A percentile compares a stretch with the other conserved stretches of the same genome.
phyloP scores from a whole-genome alignment of 768 basidiomycete species.

The Mrakia hoshinonis region DNA sequence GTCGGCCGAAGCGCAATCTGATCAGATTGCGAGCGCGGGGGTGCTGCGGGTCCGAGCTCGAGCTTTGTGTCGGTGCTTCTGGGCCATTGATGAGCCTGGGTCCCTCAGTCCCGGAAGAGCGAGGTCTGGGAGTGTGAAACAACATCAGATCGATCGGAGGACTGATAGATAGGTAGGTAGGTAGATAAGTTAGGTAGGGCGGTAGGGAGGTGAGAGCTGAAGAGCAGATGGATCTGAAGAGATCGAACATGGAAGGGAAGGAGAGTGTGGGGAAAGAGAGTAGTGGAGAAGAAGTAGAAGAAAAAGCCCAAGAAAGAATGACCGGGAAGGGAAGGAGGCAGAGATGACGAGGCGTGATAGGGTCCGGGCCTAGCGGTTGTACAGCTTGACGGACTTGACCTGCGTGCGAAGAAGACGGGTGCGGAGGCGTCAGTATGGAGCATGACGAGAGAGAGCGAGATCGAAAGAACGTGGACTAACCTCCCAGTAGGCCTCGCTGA shows the following conservation, averaged over 20 bases:
- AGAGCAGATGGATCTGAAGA: not conserved
- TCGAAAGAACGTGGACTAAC: slow-evolving; percentile 39
- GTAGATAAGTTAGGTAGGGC: not conserved
- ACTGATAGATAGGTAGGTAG: not conserved
- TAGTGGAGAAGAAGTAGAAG: not conserved
- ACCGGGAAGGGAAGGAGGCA: not conserved
- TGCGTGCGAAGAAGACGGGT: too few species aligned
- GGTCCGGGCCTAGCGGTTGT: not conserved
- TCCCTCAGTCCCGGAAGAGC: too few species aligned
- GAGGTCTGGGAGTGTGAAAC: too few species aligned
- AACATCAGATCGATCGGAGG: too few species aligned
- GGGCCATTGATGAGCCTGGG: too few species aligned
- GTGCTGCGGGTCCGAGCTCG: too few species aligned
- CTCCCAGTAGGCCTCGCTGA: slow-evolving; percentile 67
- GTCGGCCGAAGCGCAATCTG: too few species aligned
- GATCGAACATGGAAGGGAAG: not conserved
- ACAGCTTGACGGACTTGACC: not conserved
- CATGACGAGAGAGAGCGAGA: not conserved
- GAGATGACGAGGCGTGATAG: not conserved
- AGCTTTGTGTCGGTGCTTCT: too few species aligned
- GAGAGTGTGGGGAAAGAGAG: too few species aligned
- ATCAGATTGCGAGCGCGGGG: too few species aligned
- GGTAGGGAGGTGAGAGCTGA: not conserved
- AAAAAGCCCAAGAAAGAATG: not conserved
- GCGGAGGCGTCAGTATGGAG: not conserved